A percentile compares a stretch with the other conserved stretches of the same genome.
These are phyloP conservation scores for Phytophthora cryptogea DNA, from an alignment of 352 stramenopile genomes.

Conservation along the genomic window DNA sequence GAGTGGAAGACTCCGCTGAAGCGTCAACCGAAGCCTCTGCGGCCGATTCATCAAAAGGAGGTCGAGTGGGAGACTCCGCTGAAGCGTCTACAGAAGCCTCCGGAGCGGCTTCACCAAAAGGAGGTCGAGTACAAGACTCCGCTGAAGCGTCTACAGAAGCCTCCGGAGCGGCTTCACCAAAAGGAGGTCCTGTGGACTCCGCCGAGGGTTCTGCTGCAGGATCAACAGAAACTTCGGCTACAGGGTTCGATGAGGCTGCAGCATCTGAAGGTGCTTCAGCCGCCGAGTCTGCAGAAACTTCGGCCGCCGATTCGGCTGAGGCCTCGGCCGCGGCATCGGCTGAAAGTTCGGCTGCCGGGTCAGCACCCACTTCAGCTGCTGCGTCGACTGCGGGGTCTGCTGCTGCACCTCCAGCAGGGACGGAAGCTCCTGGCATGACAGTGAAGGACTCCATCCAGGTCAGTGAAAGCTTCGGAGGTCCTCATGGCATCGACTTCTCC, in stretches of 20 bases:
- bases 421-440: slow-evolving; percentile 17
- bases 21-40: background rate
- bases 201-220: background rate
- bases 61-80: too few species aligned
- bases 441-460: slow-evolving; percentile 26
- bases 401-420: slow-evolving; percentile 3
- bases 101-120: background rate
- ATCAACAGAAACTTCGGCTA: background rate
- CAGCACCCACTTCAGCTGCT: background rate
- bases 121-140: too few species aligned
- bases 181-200: background rate
- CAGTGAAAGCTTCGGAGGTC: slow-evolving; percentile 30
- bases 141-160: background rate
- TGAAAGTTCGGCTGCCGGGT: background rate
- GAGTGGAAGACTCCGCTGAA: too few species aligned
- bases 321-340: background rate
- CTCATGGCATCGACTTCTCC: slow-evolving; percentile 30
- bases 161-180: background rate
- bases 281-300: background rate
- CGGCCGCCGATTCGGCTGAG: background rate
- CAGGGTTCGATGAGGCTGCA: background rate
- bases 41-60: background rate
- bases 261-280: slow-evolving; percentile 1
- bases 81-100: too few species aligned
- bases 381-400: background rate